A percentile compares a stretch with the other conserved stretches of the same genome.
phyloP scores from a whole-genome alignment of 2,329 filamentous ascomycete species.

The Epichloe aotearoae region DNA sequence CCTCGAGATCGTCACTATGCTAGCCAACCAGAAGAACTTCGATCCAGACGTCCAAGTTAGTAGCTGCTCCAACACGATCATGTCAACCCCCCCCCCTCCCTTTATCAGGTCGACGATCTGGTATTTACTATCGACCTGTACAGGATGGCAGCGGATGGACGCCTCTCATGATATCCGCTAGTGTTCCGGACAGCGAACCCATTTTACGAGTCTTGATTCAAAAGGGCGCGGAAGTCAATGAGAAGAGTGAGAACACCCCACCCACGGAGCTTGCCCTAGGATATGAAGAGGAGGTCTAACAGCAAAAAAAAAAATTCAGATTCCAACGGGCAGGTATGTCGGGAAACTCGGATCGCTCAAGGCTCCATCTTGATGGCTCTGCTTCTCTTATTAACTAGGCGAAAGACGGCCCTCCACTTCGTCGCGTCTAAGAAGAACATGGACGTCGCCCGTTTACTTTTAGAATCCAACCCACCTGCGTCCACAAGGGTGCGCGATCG shows the following conservation, averaged over 20 bases:
- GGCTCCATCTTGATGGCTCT: not conserved
- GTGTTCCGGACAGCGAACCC: slow-evolving; percentile 56
- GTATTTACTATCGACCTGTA: not conserved
- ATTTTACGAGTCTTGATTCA: slow-evolving; percentile 54
- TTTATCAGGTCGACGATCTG: no score
- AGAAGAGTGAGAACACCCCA: slow-evolving; percentile 42
- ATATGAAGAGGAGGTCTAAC: not conserved
- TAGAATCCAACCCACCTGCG: slow-evolving; percentile 55
- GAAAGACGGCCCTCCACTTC: slow-evolving; percentile 77
- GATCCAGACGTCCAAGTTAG: slow-evolving; percentile 68
- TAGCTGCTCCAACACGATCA: not conserved
- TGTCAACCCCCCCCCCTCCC: not conserved
- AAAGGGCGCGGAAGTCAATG: slow-evolving; percentile 59
- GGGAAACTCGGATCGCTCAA: no score
- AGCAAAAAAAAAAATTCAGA: slow-evolving; percentile 17
- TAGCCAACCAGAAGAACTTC: slow-evolving; percentile 59
- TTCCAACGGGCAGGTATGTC: slow-evolving; percentile 43
- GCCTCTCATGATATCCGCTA: slow-evolving; percentile 69
- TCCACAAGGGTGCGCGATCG: slow-evolving; percentile 71
- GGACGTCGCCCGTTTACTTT: slow-evolving; percentile 64
- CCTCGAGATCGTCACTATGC: slow-evolving; percentile 56
- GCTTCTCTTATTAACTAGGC: not conserved
- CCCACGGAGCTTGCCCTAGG: not conserved
- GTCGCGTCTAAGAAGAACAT: slow-evolving; percentile 81
- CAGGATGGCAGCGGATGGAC: slow-evolving; percentile 73